Conservation (phyloP, 108 stramenopile genomes). For the Cyclostephanos invisitatus region DNA sequence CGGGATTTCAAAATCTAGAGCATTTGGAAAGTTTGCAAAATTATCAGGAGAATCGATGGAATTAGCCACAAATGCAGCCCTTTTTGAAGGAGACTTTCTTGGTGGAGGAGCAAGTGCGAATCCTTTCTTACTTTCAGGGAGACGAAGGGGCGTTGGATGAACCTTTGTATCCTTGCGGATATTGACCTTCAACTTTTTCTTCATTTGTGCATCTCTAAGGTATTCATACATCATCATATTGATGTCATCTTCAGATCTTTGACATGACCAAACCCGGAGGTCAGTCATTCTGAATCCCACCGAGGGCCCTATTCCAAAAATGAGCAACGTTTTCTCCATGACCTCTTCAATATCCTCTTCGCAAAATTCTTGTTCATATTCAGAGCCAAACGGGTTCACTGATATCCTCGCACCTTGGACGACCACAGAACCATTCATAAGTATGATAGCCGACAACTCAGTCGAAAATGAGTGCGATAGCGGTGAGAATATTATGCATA, state of each 20-base stretch:
- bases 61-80: constrained; percentile 9
- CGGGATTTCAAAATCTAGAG: background rate
- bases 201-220: constrained; percentile 74
- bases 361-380: constrained; percentile 40
- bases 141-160: constrained; percentile 43
- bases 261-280: constrained; percentile 82
- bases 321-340: constrained; percentile 65
- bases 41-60: background rate
- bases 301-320: constrained; percentile 74
- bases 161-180: constrained; percentile 63
- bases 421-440: constrained; percentile 61
- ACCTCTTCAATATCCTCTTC: constrained; percentile 67
- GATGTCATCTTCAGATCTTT: constrained; percentile 73
- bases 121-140: constrained; percentile 37
- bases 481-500: constrained; percentile 66
- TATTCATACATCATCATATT: constrained; percentile 84
- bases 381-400: constrained; percentile 49
- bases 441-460: constrained; percentile 52
- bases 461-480: constrained; percentile 30
- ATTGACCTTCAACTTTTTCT: constrained; percentile 82
- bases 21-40: constrained; percentile 29
- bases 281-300: constrained; percentile 77
- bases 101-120: constrained; percentile 29
- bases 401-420: constrained; percentile 32
- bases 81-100: constrained; percentile 19